Base-by-base conservation (phyloP, 106 monocot genomes). In the Alisma plantagoaquatica region DNA sequence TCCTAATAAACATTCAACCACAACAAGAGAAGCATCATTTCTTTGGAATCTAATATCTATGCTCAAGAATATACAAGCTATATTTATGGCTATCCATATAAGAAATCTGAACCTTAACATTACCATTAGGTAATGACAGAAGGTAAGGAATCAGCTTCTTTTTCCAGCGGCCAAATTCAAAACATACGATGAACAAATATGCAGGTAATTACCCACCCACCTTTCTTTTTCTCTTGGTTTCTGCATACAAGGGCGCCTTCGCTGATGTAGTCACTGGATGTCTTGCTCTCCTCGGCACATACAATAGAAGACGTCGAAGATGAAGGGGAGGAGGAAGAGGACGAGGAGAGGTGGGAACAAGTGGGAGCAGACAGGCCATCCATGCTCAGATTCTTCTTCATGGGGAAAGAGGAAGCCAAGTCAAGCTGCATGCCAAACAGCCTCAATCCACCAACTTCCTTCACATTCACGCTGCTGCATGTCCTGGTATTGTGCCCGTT, bases 401-500 rank as follows among this genome's bases (percentile, higher is more conserved):
- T 27, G 45, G 38, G 46, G 10, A 28, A 41, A 4, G 47, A 28
- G 65, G 65, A 17, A 26, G 19, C 32, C 27, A 49, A 9, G 5
- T 56, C 47, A 28, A 66, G 66, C 11, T 68, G 49, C 0, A 68
- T 51, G 10, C 68, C 68, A 28, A 68, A 68, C 5, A 68, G 59
- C 27, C 35, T 68, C 35, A 68, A 10, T 9, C 59, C 57, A 28
- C 38, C 33, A 27, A 26, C 51, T 20, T 41, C 18, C 3, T 35
- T 42, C 18, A 35, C 18, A 1, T 29, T 49, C 14, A 8, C 20
- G 28, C 11, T 57, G 48, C 27, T 17, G 50, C 68, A 68, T 23
- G 68, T 68, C 10, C 68, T 59, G 23, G 59, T 51, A 27, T 68
- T 59, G 51, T 68, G 68, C 29, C 58, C 68, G 26, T 68, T 41